Percentiles rank a stretch among this genome's conserved stretches.
These are phyloP conservation scores for Amyloporia xantha DNA, from an alignment of 768 basidiomycete genomes.

Conservation along the genomic window DNA sequence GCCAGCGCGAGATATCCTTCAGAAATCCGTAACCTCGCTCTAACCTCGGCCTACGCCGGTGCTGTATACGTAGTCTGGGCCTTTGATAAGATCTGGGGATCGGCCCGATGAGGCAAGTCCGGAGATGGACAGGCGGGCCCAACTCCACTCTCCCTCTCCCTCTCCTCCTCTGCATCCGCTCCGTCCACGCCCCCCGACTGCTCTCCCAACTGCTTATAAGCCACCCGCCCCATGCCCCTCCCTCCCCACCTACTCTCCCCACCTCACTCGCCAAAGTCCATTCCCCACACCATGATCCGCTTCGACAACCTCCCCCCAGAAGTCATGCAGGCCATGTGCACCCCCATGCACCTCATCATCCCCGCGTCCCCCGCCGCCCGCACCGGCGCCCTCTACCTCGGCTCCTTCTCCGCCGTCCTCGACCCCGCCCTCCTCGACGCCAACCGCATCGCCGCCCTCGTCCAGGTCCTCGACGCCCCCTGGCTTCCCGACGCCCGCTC, in stretches of 20 bases:
- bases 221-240: too few species aligned
- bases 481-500: conserved; percentile 49
- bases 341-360: conserved; percentile 77
- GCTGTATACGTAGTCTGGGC: too few species aligned
- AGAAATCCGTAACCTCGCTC: too few species aligned
- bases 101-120: too few species aligned
- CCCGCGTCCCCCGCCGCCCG: conserved; percentile 20
- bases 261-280: neutral
- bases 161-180: too few species aligned
- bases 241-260: neutral
- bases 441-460: conserved; percentile 50
- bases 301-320: conserved; percentile 71
- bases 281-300: conserved; percentile 50
- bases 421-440: conserved; percentile 45
- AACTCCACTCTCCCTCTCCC: too few species aligned
- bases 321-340: conserved; percentile 80
- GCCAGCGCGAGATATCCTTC: too few species aligned
- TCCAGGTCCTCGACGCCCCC: conserved; percentile 60
- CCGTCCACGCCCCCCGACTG: too few species aligned
- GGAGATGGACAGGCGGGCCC: too few species aligned
- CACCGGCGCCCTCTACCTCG: conserved; percentile 60
- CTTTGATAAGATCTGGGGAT: too few species aligned
- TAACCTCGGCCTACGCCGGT: too few species aligned
- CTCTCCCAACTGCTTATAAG: too few species aligned
- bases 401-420: conserved; percentile 54